A percentile compares a stretch with the other conserved stretches of the same genome.
These are phyloP conservation scores for Neurospora terricola DNA, from an alignment of 495 filamentous ascomycete genomes.

Conservation along the genomic window DNA sequence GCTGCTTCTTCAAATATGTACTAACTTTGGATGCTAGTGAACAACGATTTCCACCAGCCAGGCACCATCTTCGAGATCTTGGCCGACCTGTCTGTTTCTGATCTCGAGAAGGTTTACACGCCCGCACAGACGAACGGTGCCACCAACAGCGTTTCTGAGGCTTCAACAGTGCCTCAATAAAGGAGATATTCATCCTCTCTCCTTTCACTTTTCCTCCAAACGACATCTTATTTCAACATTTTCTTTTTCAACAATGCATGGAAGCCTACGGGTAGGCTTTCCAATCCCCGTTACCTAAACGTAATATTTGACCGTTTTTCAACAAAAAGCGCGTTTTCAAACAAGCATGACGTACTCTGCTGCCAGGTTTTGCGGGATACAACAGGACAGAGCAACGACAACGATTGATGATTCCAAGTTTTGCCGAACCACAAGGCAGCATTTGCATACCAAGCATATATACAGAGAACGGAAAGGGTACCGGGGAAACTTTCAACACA, in stretches of 20 bases:
- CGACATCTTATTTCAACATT: background rate
- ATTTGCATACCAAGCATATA: background rate
- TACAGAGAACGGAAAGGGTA: background rate
- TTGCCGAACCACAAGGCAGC: background rate
- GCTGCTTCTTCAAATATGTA: background rate
- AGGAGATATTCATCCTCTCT: slow-evolving; percentile 1
- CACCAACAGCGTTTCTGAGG: slow-evolving; percentile 10
- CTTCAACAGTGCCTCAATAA: slow-evolving; percentile 18
- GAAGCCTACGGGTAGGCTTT: background rate
- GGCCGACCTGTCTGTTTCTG: slow-evolving; percentile 59
- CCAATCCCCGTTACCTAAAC: background rate
- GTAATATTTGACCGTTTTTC: background rate
- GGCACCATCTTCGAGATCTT: slow-evolving; percentile 76
- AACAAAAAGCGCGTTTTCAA: background rate
- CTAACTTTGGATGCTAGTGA: slow-evolving; percentile 43
- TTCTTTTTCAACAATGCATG: background rate
- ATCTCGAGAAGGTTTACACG: slow-evolving; percentile 41
- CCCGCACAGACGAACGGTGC: slow-evolving; percentile 7
- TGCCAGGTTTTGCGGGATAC: background rate
- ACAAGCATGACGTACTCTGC: background rate
- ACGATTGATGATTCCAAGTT: background rate
- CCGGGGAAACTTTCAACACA: background rate
- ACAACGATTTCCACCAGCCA: slow-evolving; percentile 87
- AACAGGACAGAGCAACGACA: background rate
- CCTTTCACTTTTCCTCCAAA: background rate